phyloP scores from a whole-genome alignment of 2,329 filamentous ascomycete species.

The Purpureocillium takamizusanense region DNA sequence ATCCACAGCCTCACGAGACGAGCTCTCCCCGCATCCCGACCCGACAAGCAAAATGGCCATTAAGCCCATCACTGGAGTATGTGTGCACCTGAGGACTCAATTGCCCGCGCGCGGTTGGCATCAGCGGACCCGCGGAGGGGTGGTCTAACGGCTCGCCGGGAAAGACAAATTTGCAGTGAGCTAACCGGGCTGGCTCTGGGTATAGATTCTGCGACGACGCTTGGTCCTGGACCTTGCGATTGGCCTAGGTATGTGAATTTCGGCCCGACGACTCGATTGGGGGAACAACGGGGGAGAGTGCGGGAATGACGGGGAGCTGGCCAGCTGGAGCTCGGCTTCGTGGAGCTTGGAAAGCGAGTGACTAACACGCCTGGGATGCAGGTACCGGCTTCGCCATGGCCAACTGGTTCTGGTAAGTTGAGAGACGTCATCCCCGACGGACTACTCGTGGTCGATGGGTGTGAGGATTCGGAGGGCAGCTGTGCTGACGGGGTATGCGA shows the following conservation, averaged over 20 bases:
- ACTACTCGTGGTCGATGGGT: neutral
- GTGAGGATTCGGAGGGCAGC: neutral
- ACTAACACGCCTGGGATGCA: conserved; percentile 26
- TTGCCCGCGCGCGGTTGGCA: conserved; percentile 8
- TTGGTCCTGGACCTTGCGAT: conserved; percentile 48
- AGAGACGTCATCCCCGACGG: neutral
- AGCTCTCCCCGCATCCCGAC: conserved; percentile 9
- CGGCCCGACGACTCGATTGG: neutral
- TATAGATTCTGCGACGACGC: conserved; percentile 50
- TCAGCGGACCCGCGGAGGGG: neutral
- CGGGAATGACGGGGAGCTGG: conserved; percentile 12
- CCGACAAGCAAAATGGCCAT: conserved; percentile 38
- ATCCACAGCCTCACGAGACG: conserved; percentile 10
- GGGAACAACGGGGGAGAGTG: conserved; percentile 12
- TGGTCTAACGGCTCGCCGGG: neutral
- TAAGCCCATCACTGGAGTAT: conserved; percentile 51
- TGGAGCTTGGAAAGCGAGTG: conserved; percentile 4
- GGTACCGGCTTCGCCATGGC: conserved; percentile 45
- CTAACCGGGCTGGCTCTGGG: conserved; percentile 18
- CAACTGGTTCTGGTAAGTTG: conserved; percentile 47
- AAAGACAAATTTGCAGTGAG: conserved; percentile 10
- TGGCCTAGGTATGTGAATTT: conserved; percentile 42
- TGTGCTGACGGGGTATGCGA: neutral
- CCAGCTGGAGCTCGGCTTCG: neutral
- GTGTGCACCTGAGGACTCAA: conserved; percentile 24